phyloP scores from a whole-genome alignment of 2,329 filamentous ascomycete genomes.

The Fusarium goolgardi region DNA sequence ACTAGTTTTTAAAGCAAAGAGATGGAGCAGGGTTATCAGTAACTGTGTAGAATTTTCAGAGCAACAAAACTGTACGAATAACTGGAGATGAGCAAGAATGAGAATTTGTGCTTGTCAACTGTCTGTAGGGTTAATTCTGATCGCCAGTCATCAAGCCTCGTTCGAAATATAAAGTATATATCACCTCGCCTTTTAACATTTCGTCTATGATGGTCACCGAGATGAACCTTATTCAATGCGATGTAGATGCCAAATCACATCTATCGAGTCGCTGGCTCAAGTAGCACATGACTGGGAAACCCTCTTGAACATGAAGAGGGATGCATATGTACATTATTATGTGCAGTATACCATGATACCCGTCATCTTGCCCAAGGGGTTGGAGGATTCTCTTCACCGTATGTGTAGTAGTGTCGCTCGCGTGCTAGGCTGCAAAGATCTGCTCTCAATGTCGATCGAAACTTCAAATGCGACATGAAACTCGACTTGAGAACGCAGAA shows the following conservation, averaged over 20 bases:
- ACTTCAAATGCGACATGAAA: conserved; percentile 24
- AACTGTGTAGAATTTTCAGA: conserved; percentile 9
- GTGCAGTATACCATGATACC: neutral
- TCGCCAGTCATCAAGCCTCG: neutral
- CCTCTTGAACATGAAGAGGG: neutral
- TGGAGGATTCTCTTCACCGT: neutral
- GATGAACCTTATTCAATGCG: neutral
- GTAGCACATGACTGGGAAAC: neutral
- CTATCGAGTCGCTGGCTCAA: neutral
- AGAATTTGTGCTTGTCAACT: neutral
- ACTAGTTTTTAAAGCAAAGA: conserved; percentile 12
- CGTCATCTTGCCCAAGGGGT: neutral
- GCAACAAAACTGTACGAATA: neutral
- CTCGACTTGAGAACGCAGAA: conserved; percentile 2
- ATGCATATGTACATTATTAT: neutral
- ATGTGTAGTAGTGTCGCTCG: neutral
- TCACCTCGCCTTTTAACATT: neutral
- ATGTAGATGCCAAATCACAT: neutral
- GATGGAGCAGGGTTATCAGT: conserved; percentile 1
- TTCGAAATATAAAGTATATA: neutral
- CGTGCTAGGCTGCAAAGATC: neutral
- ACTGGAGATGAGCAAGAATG: neutral
- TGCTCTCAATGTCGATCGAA: conserved; percentile 19
- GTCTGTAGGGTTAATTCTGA: neutral
- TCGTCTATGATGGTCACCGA: neutral